Evolutionary conservation across 345 rosid species (phyloP).

Genomic region (Arabidopsis arenosa): DNA sequence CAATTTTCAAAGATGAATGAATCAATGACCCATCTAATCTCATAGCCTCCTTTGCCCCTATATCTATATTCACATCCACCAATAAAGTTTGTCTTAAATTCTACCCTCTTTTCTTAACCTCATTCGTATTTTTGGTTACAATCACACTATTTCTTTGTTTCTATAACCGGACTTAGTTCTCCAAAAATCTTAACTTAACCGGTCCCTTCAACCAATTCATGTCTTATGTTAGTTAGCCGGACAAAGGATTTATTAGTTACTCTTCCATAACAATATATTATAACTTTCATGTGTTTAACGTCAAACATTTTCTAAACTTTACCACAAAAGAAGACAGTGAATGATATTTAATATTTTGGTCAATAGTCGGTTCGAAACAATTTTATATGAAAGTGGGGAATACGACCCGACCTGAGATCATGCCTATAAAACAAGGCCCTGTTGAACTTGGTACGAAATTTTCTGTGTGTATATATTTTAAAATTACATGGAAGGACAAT

Average conservation of each 20-base stretch:
- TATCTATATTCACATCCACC: slow-evolving; percentile 38
- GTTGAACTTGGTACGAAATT: slow-evolving; percentile 33
- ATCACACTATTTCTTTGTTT: slow-evolving; percentile 31
- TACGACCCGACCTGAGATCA: slow-evolving; percentile 34
- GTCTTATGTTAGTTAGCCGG: neutral
- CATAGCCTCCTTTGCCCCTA: slow-evolving; percentile 41
- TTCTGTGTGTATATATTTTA: slow-evolving; percentile 1
- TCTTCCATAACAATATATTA: neutral
- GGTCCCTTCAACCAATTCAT: slow-evolving; percentile 16
- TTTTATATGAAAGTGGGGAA: slow-evolving; percentile 15
- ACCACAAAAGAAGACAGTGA: neutral
- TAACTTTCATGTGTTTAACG: neutral
- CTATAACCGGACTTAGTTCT: slow-evolving; percentile 20
- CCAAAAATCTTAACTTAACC: neutral
- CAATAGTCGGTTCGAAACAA: neutral
- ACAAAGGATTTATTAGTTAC: neutral
- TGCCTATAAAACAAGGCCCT: slow-evolving; percentile 28
- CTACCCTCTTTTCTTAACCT: slow-evolving; percentile 31
- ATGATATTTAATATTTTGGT: neutral
- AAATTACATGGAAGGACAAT: slow-evolving; percentile 39
- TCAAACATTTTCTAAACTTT: neutral
- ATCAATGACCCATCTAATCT: slow-evolving; percentile 45
- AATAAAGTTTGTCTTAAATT: slow-evolving; percentile 36
- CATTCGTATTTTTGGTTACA: slow-evolving; percentile 35
- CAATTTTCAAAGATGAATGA: slow-evolving; percentile 43